Evolutionary conservation across 345 rosid species (phyloP).

Genomic region (Pistacia atlantica): DNA sequence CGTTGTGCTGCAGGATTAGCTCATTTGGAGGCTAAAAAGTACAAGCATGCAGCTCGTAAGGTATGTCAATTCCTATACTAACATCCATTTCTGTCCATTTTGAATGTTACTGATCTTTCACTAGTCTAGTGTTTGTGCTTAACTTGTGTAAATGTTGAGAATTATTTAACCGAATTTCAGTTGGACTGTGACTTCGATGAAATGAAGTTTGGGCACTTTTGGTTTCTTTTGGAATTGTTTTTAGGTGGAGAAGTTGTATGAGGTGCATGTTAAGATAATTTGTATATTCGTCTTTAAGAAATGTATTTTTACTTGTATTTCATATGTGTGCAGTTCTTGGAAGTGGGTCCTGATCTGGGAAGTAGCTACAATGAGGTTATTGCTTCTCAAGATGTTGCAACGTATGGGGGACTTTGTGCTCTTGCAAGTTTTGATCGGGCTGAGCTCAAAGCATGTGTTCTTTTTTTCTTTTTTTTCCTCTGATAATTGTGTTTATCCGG

Average conservation of each 20-base stretch:
- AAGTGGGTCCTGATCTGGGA: slow-evolving; percentile 89
- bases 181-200: background rate
- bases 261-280: background rate
- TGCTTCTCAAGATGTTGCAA: slow-evolving; percentile 99
- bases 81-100: background rate
- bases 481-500: slow-evolving; percentile 5
- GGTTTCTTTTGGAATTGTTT: background rate
- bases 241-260: background rate
- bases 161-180: too few relatives aligned
- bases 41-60: slow-evolving; percentile 99
- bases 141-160: too few relatives aligned
- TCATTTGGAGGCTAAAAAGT: slow-evolving; percentile 81
- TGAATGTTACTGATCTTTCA: background rate
- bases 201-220: background rate
- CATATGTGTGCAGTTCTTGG: slow-evolving; percentile 71
- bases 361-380: slow-evolving; percentile 83
- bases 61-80: slow-evolving; percentile 38
- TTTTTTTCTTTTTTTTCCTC: background rate
- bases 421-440: slow-evolving; percentile 97
- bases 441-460: slow-evolving; percentile 75
- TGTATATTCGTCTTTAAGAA: background rate
- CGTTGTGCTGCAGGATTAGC: slow-evolving; percentile 96
- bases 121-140: background rate
- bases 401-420: slow-evolving; percentile 97
- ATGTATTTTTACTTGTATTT: slow-evolving; percentile 4